phyloP scores from a whole-genome alignment of 768 basidiomycete species.

The Auricularia auricula-judae region DNA sequence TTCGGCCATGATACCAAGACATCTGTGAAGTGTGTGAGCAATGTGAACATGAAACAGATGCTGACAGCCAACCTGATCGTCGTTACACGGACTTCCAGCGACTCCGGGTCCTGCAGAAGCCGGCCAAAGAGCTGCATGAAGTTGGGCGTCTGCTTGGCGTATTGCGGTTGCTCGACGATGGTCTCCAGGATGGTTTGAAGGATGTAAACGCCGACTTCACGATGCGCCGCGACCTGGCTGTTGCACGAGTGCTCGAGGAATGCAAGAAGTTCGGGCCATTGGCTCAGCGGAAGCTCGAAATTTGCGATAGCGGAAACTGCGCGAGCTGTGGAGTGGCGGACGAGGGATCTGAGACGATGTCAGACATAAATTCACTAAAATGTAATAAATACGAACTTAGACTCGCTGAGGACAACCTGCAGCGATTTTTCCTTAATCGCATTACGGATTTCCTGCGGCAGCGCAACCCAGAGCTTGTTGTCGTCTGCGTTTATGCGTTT shows the following conservation, averaged over 20 bases:
- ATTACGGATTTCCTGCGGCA: constrained; percentile 55
- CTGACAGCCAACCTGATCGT: constrained; percentile 53
- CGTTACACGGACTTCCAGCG: constrained; percentile 80
- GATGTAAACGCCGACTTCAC: constrained; percentile 88
- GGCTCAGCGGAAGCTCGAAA: constrained; percentile 67
- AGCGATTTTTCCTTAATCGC: constrained; percentile 81
- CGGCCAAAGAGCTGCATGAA: constrained; percentile 73
- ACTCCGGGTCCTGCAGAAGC: constrained; percentile 73
- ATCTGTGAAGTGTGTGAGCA: constrained; percentile 27
- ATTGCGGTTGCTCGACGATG: constrained; percentile 79
- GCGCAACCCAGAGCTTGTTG: constrained; percentile 70
- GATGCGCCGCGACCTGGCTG: constrained; percentile 57
- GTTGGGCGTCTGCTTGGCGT: constrained; percentile 42
- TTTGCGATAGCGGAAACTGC: constrained; percentile 88
- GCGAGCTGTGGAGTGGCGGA: constrained; percentile 86
- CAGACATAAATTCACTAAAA: constrained; percentile 7
- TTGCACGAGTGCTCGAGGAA: constrained; percentile 73
- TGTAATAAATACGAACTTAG: constrained; percentile 41
- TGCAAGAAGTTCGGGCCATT: constrained; percentile 82
- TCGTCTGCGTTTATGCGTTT: constrained; percentile 80
- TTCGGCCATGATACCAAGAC: constrained; percentile 87
- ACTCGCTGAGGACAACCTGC: constrained; percentile 63
- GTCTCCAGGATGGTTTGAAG: constrained; percentile 86
- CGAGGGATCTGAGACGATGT: constrained; percentile 51
- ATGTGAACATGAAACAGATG: not conserved